Evolutionary conservation across 108 stramenopile genomes (phyloP).

Genomic region (Nannochloropsis salina): DNA sequence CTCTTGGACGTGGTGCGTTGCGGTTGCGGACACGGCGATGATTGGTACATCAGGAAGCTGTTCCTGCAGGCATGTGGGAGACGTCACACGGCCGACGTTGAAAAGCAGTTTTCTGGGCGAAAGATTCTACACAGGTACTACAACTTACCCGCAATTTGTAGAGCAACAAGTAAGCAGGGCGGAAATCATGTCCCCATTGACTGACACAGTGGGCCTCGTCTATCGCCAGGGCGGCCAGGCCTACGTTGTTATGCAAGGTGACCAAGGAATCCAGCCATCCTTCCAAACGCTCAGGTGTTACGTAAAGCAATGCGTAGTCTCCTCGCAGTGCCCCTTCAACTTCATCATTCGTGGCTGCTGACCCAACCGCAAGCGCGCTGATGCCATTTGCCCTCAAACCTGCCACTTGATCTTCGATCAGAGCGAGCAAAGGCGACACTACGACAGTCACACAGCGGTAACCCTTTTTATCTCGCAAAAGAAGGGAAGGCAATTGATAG

Average conservation of each 20-base stretch:
- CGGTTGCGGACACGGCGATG: conserved; percentile 54
- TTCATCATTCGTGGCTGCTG: not conserved
- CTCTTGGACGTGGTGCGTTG: conserved; percentile 40
- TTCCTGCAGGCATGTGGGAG: not conserved
- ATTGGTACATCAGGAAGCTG: conserved; percentile 56
- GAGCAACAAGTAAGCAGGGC: conserved; percentile 60
- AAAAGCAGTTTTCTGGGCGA: not conserved
- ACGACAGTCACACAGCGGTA: conserved; percentile 36
- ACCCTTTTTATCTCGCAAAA: not conserved
- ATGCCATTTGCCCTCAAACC: not conserved
- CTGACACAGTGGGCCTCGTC: conserved; percentile 58
- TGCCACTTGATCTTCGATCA: conserved; percentile 49
- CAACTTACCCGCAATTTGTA: conserved; percentile 28
- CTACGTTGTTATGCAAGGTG: conserved; percentile 31
- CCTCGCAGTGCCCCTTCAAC: not conserved
- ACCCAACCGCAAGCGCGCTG: not conserved
- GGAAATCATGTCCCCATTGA: conserved; percentile 95
- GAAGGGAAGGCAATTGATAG: conserved; percentile 69
- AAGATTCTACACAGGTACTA: not conserved
- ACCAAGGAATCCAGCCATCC: conserved; percentile 30
- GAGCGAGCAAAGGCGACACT: conserved; percentile 40
- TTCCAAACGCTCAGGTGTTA: conserved; percentile 24
- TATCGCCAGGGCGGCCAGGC: conserved; percentile 29
- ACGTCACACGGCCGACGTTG: too few relatives aligned
- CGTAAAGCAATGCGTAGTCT: conserved; percentile 20